Percentiles rank a stretch among this genome's conserved stretches.
Conservation (phyloP, 192 early-diverging fungal species). For the Gonapodya prolifera region DNA sequence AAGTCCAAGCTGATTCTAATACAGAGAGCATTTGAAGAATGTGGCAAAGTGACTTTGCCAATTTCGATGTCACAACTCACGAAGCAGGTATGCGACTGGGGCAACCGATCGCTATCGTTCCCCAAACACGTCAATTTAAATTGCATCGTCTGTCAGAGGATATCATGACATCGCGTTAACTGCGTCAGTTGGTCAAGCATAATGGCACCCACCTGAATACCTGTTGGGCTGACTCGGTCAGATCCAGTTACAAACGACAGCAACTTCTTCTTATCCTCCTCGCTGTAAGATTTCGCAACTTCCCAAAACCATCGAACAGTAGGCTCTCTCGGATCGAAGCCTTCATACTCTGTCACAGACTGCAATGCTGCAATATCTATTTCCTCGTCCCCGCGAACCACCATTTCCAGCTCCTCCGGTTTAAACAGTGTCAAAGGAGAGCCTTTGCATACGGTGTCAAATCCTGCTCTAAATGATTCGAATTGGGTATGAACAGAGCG, state of each 20-base stretch:
- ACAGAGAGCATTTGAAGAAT: not conserved
- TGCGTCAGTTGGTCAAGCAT: conserved; percentile 68
- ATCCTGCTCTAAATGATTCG: conserved; percentile 67
- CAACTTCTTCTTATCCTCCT: conserved; percentile 65
- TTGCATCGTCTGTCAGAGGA: conserved; percentile 1
- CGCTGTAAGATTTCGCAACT: conserved; percentile 63
- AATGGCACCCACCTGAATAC: conserved; percentile 71
- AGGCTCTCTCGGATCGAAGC: not conserved
- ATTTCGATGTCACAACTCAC: not conserved
- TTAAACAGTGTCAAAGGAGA: conserved; percentile 14
- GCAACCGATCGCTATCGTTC: conserved; percentile 42
- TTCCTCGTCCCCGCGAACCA: conserved; percentile 74
- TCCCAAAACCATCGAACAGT: conserved; percentile 53
- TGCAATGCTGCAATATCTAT: conserved; percentile 49
- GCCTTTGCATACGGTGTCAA: conserved; percentile 74
- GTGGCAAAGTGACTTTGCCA: not conserved
- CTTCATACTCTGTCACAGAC: conserved; percentile 45
- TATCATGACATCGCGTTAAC: conserved; percentile 19
- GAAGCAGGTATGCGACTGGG: conserved; percentile 78
- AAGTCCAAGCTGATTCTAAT: conserved; percentile 75
- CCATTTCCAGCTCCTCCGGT: conserved; percentile 78
- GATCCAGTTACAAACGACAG: conserved; percentile 81
- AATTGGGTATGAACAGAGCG: conserved; percentile 54
- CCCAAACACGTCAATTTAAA: conserved; percentile 9
- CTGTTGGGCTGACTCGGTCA: conserved; percentile 81